Evolutionary conservation across 441 rosid species (phyloP).

Genomic region (Kokia cookei): DNA sequence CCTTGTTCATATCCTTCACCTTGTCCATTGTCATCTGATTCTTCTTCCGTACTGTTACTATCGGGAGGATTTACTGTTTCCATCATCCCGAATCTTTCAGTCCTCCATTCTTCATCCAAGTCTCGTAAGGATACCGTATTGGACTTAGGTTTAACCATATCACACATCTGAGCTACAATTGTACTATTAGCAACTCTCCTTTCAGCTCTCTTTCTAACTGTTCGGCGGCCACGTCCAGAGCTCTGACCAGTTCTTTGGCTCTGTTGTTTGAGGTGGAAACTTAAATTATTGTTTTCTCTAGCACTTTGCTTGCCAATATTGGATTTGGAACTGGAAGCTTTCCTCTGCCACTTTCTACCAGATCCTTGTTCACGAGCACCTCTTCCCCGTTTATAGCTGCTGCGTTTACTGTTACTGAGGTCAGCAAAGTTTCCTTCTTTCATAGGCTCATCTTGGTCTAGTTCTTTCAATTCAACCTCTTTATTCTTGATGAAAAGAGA

Average conservation of each 20-base stretch:
- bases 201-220: constrained; percentile 71
- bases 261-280: constrained; percentile 25
- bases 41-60: constrained; percentile 60
- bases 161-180: constrained; percentile 22
- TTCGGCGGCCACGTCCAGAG: constrained; percentile 66
- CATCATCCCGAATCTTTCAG: constrained; percentile 34
- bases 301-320: constrained; percentile 31
- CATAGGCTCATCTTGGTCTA: constrained; percentile 20
- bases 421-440: constrained; percentile 38
- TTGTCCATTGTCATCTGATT: constrained; percentile 65
- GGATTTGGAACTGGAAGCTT: constrained; percentile 33
- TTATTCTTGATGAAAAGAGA: constrained; percentile 38
- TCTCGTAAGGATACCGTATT: constrained; percentile 30
- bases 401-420: constrained; percentile 25
- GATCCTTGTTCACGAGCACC: constrained; percentile 53
- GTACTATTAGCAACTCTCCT: constrained; percentile 33
- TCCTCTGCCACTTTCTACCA: constrained; percentile 41
- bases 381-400: constrained; percentile 52
- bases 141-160: constrained; percentile 26
- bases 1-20: constrained; percentile 43
- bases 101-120: constrained; percentile 58
- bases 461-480: constrained; percentile 31
- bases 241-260: constrained; percentile 31
- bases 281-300: constrained; percentile 26
- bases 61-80: constrained; percentile 41